Percentiles rank a stretch among this genome's conserved stretches.
These are phyloP conservation scores for Amoebophrya sp. DNA, from an alignment of 169 alveolate species.

Conservation along the genomic window DNA sequence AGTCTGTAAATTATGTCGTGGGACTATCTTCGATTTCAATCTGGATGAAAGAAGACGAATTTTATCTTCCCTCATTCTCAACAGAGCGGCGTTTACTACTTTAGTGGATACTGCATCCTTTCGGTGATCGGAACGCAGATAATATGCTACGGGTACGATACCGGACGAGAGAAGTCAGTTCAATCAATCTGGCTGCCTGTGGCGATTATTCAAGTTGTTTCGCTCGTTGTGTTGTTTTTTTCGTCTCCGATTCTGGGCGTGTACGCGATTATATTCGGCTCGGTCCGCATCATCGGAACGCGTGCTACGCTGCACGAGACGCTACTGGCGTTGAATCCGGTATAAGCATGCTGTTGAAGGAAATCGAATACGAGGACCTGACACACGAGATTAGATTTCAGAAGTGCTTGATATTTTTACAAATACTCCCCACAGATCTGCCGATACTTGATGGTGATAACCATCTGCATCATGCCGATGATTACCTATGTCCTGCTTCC, in stretches of 20 bases:
- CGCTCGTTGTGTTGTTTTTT: not conserved
- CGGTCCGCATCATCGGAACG: not conserved
- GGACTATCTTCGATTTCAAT: too few species aligned
- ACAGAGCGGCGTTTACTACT: conserved; percentile 19
- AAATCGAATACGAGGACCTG: not conserved
- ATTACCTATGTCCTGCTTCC: not conserved
- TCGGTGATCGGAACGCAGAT: conserved; percentile 16
- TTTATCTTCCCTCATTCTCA: not conserved
- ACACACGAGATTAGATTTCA: too few species aligned
- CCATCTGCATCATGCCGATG: conserved; percentile 13
- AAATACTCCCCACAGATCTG: not conserved
- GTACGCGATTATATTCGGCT: not conserved
- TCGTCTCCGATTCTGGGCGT: not conserved
- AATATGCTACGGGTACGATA: conserved; percentile 5
- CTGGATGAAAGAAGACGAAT: too few species aligned
- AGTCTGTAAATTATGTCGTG: too few species aligned
- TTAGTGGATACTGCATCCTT: not conserved
- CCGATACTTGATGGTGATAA: not conserved
- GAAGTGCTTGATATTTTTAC: not conserved
- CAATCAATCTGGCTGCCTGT: not conserved
- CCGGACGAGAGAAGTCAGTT: conserved; percentile 1
- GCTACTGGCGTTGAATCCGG: not conserved
- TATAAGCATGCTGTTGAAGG: not conserved
- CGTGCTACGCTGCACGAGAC: not conserved
- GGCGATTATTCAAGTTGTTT: not conserved